Evolutionary conservation across 371 early-diverging fungal genomes (phyloP), one percentile per base, ranked within the genome.

Genomic region (Apophysomyces variabilis): DNA sequence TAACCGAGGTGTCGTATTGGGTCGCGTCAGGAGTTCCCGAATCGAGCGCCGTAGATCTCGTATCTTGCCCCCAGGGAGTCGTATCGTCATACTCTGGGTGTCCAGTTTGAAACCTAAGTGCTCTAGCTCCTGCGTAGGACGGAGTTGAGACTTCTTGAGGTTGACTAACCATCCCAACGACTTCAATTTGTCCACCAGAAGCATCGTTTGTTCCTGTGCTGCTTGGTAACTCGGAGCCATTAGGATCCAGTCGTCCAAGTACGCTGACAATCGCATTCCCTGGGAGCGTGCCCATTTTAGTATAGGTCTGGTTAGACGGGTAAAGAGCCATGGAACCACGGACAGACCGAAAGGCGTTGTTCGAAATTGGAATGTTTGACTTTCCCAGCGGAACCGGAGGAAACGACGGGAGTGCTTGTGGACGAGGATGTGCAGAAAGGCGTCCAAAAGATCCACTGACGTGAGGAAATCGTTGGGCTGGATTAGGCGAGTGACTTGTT

Each of bases 291-390:
- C 69, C 74, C 72, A 71, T 2, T 66, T 58, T 5, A 78, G 61
- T 3, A 79, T 38, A 21, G 78, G 77, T 5, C 54, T 26, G 36
- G 69, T 54, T 3, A 77, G 16, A 57, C 74, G 73, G 57, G 73
- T 74, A 63, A 79, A 83, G 7, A 78, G 60, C 37, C 67, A 58
- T 6, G 80, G 80, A 16, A 66, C 61, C 0, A 72, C 16, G 16
- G 72, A 72, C 0, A 82, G 66, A 4, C 81, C 77, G 59, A 79
- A 78, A 0, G 73, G 74, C 1, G 75, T 72, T 0, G 66, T 59
- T 7, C 68, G 35, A 63, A 69, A 77, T 43, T 75, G 76, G 63
- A 58, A 76, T 0, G 59, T 38, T 5, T 58, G 11, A 13, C 56
- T 65, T 36, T 64, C 38, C 79, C 75, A 75, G 13, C 32, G 11